These are phyloP conservation scores for Trichoderma sp. DNA, from an alignment of 2,329 filamentous ascomycete species.

Conservation along the genomic window DNA sequence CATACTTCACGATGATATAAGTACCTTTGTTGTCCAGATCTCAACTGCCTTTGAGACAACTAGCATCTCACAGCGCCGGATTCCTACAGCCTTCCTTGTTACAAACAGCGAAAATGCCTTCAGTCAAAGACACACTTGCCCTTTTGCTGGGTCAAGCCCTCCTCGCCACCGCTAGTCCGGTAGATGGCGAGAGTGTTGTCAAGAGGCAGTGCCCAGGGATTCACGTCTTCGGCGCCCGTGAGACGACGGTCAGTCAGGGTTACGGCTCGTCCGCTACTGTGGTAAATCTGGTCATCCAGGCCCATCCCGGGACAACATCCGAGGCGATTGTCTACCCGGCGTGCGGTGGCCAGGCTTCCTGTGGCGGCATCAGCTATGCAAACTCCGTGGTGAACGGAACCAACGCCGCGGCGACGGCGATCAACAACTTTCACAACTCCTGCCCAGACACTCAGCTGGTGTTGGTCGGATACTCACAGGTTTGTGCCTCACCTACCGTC, in stretches of 20 bases:
- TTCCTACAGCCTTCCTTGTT: too few relatives aligned
- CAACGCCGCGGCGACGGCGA: slow-evolving; percentile 38
- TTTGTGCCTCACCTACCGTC: slow-evolving; percentile 37
- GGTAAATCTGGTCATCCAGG: slow-evolving; percentile 52
- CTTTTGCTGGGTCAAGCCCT: slow-evolving; percentile 20
- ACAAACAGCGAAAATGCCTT: too few relatives aligned
- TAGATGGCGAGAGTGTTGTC: not conserved
- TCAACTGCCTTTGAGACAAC: not conserved
- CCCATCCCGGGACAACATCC: slow-evolving; percentile 54
- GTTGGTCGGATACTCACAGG: slow-evolving; percentile 64
- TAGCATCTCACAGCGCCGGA: not conserved
- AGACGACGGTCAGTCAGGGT: slow-evolving; percentile 53
- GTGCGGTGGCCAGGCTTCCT: slow-evolving; percentile 61
- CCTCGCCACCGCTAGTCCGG: not conserved
- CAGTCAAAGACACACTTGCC: not conserved
- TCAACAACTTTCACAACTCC: slow-evolving; percentile 58
- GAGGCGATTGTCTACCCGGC: slow-evolving; percentile 63
- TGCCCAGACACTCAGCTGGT: slow-evolving; percentile 62
- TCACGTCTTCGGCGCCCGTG: slow-evolving; percentile 52
- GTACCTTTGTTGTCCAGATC: not conserved
- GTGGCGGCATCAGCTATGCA: slow-evolving; percentile 62
- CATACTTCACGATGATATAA: not conserved
- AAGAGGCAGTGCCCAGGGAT: slow-evolving; percentile 34
- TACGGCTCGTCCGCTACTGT: slow-evolving; percentile 55
- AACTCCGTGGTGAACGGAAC: slow-evolving; percentile 45